Conservation (phyloP, 768 basidiomycete species). For the Galerina sulciceps region DNA sequence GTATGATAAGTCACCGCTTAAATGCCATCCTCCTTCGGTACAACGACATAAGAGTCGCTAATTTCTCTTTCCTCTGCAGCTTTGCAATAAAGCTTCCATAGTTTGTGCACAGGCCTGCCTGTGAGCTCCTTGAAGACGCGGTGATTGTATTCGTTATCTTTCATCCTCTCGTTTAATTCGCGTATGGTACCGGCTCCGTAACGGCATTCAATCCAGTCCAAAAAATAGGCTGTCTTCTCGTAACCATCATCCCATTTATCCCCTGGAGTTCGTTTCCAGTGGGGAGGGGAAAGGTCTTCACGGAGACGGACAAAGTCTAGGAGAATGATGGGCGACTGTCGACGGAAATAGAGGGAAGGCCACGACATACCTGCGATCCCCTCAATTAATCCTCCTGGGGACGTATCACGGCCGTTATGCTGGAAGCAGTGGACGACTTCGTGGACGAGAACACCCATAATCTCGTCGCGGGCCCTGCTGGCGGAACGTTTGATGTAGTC, state of each 20-base stretch:
- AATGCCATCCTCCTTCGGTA: background rate
- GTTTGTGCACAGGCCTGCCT: constrained; percentile 16
- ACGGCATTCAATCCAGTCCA: constrained; percentile 65
- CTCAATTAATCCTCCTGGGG: constrained; percentile 75
- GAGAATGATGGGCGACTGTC: background rate
- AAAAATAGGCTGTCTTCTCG: constrained; percentile 73
- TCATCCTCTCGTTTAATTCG: constrained; percentile 61
- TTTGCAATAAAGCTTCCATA: constrained; percentile 19
- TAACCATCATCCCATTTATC: constrained; percentile 79
- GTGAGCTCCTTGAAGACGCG: constrained; percentile 48
- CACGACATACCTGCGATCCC: constrained; percentile 69
- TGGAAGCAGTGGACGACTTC: constrained; percentile 85
- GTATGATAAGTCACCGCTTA: background rate
- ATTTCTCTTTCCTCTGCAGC: background rate
- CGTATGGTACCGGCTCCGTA: constrained; percentile 58
- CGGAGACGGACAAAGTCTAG: constrained; percentile 75
- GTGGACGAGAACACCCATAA: constrained; percentile 71
- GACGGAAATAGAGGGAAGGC: background rate
- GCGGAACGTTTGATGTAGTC: constrained; percentile 56
- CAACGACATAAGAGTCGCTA: background rate
- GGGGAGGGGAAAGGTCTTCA: constrained; percentile 64
- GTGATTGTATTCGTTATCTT: constrained; percentile 51
- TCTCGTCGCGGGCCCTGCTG: constrained; percentile 57
- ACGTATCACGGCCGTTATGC: constrained; percentile 61
- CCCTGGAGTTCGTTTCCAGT: constrained; percentile 59